Conservation (phyloP, 2,329 filamentous ascomycete species). For the Incumbomyces delicatus region DNA sequence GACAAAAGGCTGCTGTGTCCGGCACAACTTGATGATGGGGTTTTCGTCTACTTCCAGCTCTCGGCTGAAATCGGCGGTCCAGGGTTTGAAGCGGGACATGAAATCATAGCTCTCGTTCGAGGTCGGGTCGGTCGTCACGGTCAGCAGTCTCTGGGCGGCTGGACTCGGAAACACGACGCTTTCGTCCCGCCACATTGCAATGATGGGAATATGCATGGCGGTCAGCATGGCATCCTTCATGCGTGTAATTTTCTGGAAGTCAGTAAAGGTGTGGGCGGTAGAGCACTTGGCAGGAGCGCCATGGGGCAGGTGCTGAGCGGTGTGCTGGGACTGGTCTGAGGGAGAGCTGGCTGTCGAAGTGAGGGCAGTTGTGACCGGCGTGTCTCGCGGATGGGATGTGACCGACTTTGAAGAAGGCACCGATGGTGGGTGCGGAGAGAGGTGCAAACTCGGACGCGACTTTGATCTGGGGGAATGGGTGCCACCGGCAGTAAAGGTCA, state of each 20-base stretch:
- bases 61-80: slow-evolving; percentile 55
- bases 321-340: slow-evolving; percentile 41
- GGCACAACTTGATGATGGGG: slow-evolving; percentile 56
- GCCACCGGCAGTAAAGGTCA: slow-evolving; percentile 55
- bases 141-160: slow-evolving; percentile 48
- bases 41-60: slow-evolving; percentile 50
- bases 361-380: slow-evolving; percentile 21
- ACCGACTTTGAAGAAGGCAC: slow-evolving; percentile 13
- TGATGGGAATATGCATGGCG: slow-evolving; percentile 62
- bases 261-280: slow-evolving; percentile 50
- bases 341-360: slow-evolving; percentile 42
- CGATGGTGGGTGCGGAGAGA: slow-evolving; percentile 11
- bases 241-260: slow-evolving; percentile 61
- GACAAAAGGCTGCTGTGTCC: slow-evolving; percentile 50
- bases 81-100: slow-evolving; percentile 51
- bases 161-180: slow-evolving; percentile 65
- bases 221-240: slow-evolving; percentile 72
- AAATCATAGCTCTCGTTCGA: slow-evolving; percentile 46
- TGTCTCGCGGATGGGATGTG: slow-evolving; percentile 16
- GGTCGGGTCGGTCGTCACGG: slow-evolving; percentile 31
- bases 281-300: slow-evolving; percentile 52
- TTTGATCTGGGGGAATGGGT: not conserved
- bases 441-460: slow-evolving; percentile 5
- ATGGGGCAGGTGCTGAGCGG: slow-evolving; percentile 54
- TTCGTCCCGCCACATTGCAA: slow-evolving; percentile 74